These are phyloP conservation scores for Naganishia friedmannii DNA, from an alignment of 768 basidiomycete species.

Conservation along the genomic window DNA sequence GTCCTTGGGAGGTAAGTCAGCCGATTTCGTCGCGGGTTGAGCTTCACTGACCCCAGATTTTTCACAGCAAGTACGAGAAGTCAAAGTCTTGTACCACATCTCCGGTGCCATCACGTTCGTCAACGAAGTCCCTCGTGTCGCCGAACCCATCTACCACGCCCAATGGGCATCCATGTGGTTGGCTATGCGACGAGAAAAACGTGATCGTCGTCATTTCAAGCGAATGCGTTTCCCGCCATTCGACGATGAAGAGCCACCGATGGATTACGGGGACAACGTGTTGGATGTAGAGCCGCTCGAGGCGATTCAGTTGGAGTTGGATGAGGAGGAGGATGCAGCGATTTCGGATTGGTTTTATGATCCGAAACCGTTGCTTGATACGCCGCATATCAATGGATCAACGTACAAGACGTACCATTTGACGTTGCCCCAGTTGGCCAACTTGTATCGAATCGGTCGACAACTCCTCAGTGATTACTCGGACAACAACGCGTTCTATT, in stretches of 20 bases:
- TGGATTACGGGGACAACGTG: slow-evolving; percentile 99
- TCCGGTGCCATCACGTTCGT: slow-evolving; percentile 99
- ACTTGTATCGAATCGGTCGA: slow-evolving; percentile 89
- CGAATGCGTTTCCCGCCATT: slow-evolving; percentile 99
- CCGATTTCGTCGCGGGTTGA: background rate
- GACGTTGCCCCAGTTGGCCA: slow-evolving; percentile 90
- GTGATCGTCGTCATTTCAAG: slow-evolving; percentile 98
- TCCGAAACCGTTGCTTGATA: slow-evolving; percentile 86
- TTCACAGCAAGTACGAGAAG: slow-evolving; percentile 85
- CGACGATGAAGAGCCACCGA: slow-evolving; percentile 97
- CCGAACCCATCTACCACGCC: slow-evolving; percentile 96
- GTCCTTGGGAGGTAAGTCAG: slow-evolving; percentile 70
- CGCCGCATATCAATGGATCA: slow-evolving; percentile 82
- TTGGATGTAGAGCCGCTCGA: slow-evolving; percentile 96
- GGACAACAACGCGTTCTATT: slow-evolving; percentile 83
- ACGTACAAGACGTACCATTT: slow-evolving; percentile 93
- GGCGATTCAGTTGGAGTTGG: slow-evolving; percentile 93
- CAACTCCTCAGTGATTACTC: slow-evolving; percentile 89
- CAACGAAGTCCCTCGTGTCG: slow-evolving; percentile 92
- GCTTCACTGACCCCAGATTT: slow-evolving; percentile 6
- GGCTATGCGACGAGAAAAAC: slow-evolving; percentile 97
- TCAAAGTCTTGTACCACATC: slow-evolving; percentile 96
- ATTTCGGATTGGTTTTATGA: slow-evolving; percentile 99
- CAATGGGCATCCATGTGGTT: slow-evolving; percentile 99
- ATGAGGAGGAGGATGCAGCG: slow-evolving; percentile 82